Base-by-base conservation (phyloP, 1,284 basidiomycete genomes). In the Trichosporon coremiiforme region DNA sequence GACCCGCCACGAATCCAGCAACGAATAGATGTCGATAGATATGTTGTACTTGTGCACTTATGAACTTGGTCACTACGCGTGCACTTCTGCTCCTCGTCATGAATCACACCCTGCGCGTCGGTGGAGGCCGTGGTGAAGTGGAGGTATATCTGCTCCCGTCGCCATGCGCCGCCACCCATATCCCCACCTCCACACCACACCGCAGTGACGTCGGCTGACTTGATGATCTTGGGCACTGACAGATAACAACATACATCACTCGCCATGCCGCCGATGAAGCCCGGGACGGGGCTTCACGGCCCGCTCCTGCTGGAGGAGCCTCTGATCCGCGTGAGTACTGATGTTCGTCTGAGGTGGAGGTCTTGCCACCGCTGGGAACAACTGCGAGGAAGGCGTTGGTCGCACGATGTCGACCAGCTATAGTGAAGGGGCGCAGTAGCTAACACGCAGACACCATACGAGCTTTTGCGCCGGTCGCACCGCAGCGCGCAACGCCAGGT, bases 401-500 rank as follows among this genome's bases (percentile, higher is more conserved):
- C 17, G 36, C 0, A 5, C 41, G 33, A 35, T 29, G 25, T 29
- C 17, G 41, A 3, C 41, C 41, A 45, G 41, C 41, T 45, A 4
- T 12, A n/a, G 8, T 41, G 38, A 15, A 6, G 10, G 38, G 13
- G 12, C 6, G 38, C 41, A 17, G 41, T 29, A 36, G 53, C 71
- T 74, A 45, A 73, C 68, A 22, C 17, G 22, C 64, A 85, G 84
- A 83, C 83, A 9, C 82, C 84, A 1, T 84, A 80, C 65, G 83
- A 85, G 74, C 78, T 85, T 1, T 77, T 84, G 29, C 71, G 82
- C n/a, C 70, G 83, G 35, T 78, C 78, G 4, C 83, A 84, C 68
- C 74, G 82, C 6, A 75, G 80, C 5, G 82, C 84, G 1, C 84
- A 85, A 69, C 71, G 84, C 35, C 79, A 81, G 66, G 83, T 85